phyloP scores from a whole-genome alignment of 1,139 yeast genomes.

The Blastobotrys malaysiensis region DNA sequence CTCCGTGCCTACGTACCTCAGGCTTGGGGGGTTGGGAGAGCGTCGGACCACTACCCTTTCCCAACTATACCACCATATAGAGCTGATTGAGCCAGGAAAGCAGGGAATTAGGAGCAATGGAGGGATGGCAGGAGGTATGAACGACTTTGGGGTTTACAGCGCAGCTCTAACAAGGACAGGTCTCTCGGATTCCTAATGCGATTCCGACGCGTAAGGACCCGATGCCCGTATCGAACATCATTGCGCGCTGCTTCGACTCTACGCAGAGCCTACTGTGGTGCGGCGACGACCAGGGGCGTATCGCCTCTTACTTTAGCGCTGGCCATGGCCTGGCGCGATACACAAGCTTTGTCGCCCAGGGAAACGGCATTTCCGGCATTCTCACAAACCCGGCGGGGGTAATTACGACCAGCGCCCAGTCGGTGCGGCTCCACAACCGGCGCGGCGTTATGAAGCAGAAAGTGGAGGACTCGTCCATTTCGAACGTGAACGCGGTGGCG shows the following conservation, averaged over 20 bases:
- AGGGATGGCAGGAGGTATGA: constrained; percentile 45
- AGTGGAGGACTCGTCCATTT: constrained; percentile 27
- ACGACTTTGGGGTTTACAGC: too few relatives aligned
- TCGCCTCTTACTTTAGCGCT: constrained; percentile 40
- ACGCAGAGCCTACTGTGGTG: constrained; percentile 76
- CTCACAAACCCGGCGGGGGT: constrained; percentile 33
- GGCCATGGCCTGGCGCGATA: constrained; percentile 40
- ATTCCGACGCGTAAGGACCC: constrained; percentile 25
- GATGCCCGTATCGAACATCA: constrained; percentile 25
- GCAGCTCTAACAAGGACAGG: constrained; percentile 16
- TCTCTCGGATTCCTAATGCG: constrained; percentile 25
- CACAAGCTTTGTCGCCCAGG: constrained; percentile 36
- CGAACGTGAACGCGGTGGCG: constrained; percentile 30
- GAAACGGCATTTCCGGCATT: constrained; percentile 29
- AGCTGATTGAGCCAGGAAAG: background rate
- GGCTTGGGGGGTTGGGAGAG: too few relatives aligned
- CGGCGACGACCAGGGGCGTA: constrained; percentile 59
- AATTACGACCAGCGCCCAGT: constrained; percentile 29
- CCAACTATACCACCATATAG: background rate
- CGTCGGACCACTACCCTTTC: too few relatives aligned
- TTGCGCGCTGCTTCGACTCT: constrained; percentile 59
- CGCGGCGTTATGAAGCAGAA: constrained; percentile 32
- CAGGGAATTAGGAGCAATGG: constrained; percentile 30
- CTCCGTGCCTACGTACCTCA: too few relatives aligned
- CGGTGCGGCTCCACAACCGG: constrained; percentile 33